phyloP scores from a whole-genome alignment of 108 stramenopile species.

The Skeletonema marinoi region DNA sequence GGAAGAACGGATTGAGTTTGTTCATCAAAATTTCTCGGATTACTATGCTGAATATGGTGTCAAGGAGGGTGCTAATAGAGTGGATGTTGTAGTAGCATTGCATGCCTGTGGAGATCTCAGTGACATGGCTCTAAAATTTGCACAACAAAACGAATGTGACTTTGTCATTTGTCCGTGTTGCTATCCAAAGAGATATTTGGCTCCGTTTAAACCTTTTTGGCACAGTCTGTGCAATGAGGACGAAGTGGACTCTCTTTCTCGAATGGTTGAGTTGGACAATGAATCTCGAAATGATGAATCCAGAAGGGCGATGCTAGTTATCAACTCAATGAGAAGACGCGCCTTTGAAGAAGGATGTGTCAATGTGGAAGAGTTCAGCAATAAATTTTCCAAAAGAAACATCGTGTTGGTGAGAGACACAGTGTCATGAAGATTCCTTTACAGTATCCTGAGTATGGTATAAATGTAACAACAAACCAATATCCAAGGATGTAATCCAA shows the following conservation, averaged over 20 bases:
- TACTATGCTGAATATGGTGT: constrained; percentile 45
- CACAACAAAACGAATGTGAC: constrained; percentile 38
- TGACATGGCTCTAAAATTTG: constrained; percentile 61
- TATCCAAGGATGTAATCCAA: neutral
- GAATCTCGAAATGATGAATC: constrained; percentile 12
- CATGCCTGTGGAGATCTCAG: constrained; percentile 76
- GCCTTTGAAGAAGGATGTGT: constrained; percentile 23
- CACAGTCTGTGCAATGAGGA: constrained; percentile 18
- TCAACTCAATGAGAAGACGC: constrained; percentile 30
- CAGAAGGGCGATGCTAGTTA: constrained; percentile 29
- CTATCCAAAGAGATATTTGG: constrained; percentile 39
- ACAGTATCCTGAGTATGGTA: neutral
- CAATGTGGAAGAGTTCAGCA: constrained; percentile 25
- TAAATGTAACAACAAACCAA: neutral
- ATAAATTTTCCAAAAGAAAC: constrained; percentile 28
- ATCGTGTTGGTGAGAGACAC: constrained; percentile 19
- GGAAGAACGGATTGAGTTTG: constrained; percentile 20
- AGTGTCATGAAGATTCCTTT: neutral
- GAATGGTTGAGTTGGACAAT: constrained; percentile 41
- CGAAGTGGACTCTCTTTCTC: constrained; percentile 23
- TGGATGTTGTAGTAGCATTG: constrained; percentile 59
- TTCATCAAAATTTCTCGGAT: constrained; percentile 34
- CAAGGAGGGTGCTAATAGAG: constrained; percentile 40
- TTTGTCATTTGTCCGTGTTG: constrained; percentile 73
- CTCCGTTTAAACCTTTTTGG: constrained; percentile 31